phyloP scores from a whole-genome alignment of 1,139 yeast species.

The Taphrina confusa region DNA sequence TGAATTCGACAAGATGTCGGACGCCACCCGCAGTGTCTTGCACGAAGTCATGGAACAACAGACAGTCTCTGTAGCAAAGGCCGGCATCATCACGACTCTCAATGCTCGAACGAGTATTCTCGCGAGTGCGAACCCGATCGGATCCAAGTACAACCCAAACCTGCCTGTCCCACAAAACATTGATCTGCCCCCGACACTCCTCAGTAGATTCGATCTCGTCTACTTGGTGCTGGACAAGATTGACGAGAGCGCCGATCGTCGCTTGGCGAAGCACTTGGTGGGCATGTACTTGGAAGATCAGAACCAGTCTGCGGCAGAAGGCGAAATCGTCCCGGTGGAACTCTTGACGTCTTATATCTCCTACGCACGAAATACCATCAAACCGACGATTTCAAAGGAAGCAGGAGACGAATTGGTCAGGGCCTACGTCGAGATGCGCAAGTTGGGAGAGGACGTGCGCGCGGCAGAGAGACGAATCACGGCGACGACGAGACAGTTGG shows the following conservation, averaged over 20 bases:
- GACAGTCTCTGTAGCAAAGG: slow-evolving; percentile 95
- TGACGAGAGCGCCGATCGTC: slow-evolving; percentile 79
- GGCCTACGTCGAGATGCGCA: slow-evolving; percentile 90
- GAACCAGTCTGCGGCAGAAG: slow-evolving; percentile 68
- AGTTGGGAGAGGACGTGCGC: slow-evolving; percentile 86
- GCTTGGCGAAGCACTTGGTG: slow-evolving; percentile 85
- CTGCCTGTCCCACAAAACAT: slow-evolving; percentile 92
- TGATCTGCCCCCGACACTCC: slow-evolving; percentile 91
- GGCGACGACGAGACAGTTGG: slow-evolving; percentile 96
- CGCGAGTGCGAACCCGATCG: slow-evolving; percentile 98
- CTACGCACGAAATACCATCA: slow-evolving; percentile 79
- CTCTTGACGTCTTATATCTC: slow-evolving; percentile 84
- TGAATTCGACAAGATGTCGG: slow-evolving; percentile 97
- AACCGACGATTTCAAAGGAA: slow-evolving; percentile 73
- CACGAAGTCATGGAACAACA: slow-evolving; percentile 99
- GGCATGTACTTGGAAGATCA: slow-evolving; percentile 87
- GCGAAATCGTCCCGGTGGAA: slow-evolving; percentile 78
- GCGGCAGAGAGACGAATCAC: slow-evolving; percentile 88
- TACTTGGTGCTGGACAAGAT: slow-evolving; percentile 89
- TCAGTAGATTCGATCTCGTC: slow-evolving; percentile 92
- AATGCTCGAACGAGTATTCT: slow-evolving; percentile 94
- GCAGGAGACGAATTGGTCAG: slow-evolving; percentile 87
- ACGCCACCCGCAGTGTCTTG: slow-evolving; percentile 86
- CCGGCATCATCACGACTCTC: slow-evolving; percentile 93
- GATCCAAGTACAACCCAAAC: slow-evolving; percentile 89